These are phyloP conservation scores for Raddia distichophylla DNA, from an alignment of 176 grass and related monocot genomes.

Conservation along the genomic window DNA sequence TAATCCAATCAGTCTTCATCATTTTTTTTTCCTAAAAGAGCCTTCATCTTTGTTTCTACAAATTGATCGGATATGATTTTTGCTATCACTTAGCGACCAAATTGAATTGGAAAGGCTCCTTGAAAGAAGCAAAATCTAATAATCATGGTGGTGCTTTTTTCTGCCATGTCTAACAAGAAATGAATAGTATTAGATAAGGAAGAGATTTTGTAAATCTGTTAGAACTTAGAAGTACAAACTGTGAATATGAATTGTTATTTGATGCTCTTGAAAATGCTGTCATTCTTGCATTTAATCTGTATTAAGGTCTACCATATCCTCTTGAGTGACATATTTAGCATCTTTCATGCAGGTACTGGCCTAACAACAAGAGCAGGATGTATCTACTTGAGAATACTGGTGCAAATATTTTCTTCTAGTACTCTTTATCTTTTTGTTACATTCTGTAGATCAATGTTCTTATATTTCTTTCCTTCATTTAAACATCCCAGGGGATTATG, in stretches of 20 bases:
- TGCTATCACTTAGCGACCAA: conserved; percentile 2
- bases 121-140: conserved; percentile 28
- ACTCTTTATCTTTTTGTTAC: background rate
- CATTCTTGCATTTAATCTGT: background rate
- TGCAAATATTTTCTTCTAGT: conserved; percentile 26
- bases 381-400: conserved; percentile 98
- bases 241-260: background rate
- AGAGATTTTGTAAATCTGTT: background rate
- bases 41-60: background rate
- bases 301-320: conserved; percentile 19
- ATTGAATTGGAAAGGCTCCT: conserved; percentile 1
- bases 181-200: background rate
- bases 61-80: background rate
- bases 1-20: background rate
- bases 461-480: conserved; percentile 25
- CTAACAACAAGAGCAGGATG: conserved; percentile 98
- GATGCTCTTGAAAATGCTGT: background rate
- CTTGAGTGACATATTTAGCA: conserved; percentile 30
- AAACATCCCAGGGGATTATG: conserved; percentile 63
- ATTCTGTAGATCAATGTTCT: conserved; percentile 14
- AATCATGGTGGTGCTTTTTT: background rate
- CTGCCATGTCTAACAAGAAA: background rate
- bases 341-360: conserved; percentile 73
- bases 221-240: background rate
- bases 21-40: background rate